A percentile compares a stretch with the other conserved stretches of the same genome.
Evolutionary conservation across 495 filamentous ascomycete genomes (phyloP).

Genomic region (Delitschia confertaspora): DNA sequence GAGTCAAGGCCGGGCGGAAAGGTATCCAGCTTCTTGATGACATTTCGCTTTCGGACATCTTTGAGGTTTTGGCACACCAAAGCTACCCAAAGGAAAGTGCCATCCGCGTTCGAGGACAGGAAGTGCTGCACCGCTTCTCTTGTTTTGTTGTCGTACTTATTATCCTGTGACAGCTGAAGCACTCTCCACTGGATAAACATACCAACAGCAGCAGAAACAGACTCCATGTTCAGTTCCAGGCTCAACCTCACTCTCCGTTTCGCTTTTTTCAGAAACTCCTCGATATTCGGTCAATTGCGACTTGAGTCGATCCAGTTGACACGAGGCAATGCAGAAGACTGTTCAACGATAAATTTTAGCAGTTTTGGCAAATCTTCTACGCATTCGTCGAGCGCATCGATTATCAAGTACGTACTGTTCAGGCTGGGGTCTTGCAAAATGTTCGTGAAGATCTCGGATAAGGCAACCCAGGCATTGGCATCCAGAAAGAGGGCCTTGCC

Average conservation of each 20-base stretch:
- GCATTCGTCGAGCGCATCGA: constrained; percentile 14
- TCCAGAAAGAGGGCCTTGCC: constrained; percentile 34
- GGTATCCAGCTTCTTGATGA: not conserved
- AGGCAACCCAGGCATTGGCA: constrained; percentile 32
- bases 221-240: constrained; percentile 34
- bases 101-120: constrained; percentile 26
- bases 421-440: constrained; percentile 31
- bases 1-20: constrained; percentile 3
- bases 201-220: constrained; percentile 9
- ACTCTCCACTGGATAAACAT: constrained; percentile 35
- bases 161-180: constrained; percentile 9
- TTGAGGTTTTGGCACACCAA: constrained; percentile 17
- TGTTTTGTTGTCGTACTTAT: constrained; percentile 13
- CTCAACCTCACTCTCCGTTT: constrained; percentile 20
- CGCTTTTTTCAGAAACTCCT: constrained; percentile 24
- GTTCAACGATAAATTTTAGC: constrained; percentile 5
- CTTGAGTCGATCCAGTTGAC: constrained; percentile 38
- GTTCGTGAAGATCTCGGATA: constrained; percentile 30
- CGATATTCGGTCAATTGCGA: constrained; percentile 35
- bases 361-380: constrained; percentile 9
- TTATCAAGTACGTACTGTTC: constrained; percentile 1
- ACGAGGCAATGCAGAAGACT: constrained; percentile 5
- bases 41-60: not conserved
- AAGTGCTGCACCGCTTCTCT: constrained; percentile 15
- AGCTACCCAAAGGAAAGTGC: constrained; percentile 36